Evolutionary conservation across 495 filamentous ascomycete species (phyloP).

Genomic region (Hyaloscypha variabilis): DNA sequence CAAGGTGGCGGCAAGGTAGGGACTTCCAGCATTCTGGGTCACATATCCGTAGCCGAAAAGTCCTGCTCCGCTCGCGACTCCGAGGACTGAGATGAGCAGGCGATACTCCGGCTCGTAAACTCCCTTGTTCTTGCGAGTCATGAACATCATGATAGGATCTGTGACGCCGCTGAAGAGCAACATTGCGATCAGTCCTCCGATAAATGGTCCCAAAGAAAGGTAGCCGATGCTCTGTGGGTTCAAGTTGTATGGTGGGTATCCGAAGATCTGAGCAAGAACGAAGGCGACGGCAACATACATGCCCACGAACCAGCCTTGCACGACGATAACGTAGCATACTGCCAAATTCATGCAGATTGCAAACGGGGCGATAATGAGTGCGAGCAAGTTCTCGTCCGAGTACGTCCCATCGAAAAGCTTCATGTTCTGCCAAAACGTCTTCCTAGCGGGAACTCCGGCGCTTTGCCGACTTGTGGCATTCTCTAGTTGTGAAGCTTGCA

Average conservation of each 20-base stretch:
- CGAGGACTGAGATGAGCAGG: constrained; percentile 42
- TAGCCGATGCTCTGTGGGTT: constrained; percentile 62
- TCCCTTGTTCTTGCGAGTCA: constrained; percentile 44
- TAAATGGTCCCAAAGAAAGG: constrained; percentile 45
- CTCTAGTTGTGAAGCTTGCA: neutral
- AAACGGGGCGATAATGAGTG: constrained; percentile 47
- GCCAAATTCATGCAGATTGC: constrained; percentile 53
- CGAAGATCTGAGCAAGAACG: constrained; percentile 59
- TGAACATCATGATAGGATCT: constrained; percentile 40
- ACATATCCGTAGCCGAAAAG: constrained; percentile 47
- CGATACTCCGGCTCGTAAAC: constrained; percentile 51
- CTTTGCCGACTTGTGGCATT: neutral
- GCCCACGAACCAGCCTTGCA: constrained; percentile 65
- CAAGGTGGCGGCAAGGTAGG: constrained; percentile 43
- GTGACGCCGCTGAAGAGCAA: constrained; percentile 39
- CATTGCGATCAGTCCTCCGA: constrained; percentile 33
- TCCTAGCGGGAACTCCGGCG: constrained; percentile 24
- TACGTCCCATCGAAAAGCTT: constrained; percentile 50
- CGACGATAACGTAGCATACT: constrained; percentile 65
- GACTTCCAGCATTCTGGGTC: constrained; percentile 37
- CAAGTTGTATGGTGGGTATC: constrained; percentile 56
- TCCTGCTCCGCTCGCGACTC: constrained; percentile 40
- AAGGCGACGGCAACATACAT: constrained; percentile 64
- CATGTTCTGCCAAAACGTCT: constrained; percentile 56
- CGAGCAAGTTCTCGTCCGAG: constrained; percentile 37